Conservation (phyloP, 208 protist genomes). For the Acanthamoeba rhysodes region DNA sequence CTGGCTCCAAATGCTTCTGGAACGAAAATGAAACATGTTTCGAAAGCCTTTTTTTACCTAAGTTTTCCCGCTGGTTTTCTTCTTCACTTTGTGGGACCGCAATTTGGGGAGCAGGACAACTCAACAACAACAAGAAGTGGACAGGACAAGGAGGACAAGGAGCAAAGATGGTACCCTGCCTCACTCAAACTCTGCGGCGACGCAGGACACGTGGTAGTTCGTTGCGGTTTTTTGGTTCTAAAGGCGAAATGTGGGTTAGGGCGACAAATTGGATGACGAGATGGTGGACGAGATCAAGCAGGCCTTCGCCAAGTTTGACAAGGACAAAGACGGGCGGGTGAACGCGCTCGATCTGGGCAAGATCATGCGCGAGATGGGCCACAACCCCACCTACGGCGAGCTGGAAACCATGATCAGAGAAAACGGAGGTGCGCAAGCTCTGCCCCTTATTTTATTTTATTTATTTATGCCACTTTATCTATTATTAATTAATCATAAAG, state of each 20-base stretch:
- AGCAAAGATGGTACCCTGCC: neutral
- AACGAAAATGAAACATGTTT: too few relatives aligned
- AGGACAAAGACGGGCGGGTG: conserved; percentile 65
- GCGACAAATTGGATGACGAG: conserved; percentile 49
- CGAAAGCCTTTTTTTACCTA: too few relatives aligned
- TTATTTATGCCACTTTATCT: too few relatives aligned
- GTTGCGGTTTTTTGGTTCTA: too few relatives aligned
- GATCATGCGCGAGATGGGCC: conserved; percentile 56
- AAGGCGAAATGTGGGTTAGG: neutral
- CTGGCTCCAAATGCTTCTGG: too few relatives aligned
- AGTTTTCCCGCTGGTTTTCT: neutral
- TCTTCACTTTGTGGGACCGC: neutral
- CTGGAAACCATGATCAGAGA: conserved; percentile 97
- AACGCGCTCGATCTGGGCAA: conserved; percentile 60
- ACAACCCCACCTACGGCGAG: conserved; percentile 84
- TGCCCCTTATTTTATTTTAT: too few relatives aligned
- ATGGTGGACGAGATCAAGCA: conserved; percentile 62
- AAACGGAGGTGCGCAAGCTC: neutral
- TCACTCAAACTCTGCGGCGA: too few relatives aligned
- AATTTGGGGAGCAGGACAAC: neutral
- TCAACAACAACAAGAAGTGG: too few relatives aligned
- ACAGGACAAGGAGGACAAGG: too few relatives aligned
- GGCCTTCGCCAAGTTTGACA: conserved; percentile 51
- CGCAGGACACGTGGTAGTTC: too few relatives aligned
- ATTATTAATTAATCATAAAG: too few relatives aligned